These are phyloP conservation scores for Linnemannia zychae DNA, from an alignment of 192 early-diverging fungal genomes.

Conservation along the genomic window DNA sequence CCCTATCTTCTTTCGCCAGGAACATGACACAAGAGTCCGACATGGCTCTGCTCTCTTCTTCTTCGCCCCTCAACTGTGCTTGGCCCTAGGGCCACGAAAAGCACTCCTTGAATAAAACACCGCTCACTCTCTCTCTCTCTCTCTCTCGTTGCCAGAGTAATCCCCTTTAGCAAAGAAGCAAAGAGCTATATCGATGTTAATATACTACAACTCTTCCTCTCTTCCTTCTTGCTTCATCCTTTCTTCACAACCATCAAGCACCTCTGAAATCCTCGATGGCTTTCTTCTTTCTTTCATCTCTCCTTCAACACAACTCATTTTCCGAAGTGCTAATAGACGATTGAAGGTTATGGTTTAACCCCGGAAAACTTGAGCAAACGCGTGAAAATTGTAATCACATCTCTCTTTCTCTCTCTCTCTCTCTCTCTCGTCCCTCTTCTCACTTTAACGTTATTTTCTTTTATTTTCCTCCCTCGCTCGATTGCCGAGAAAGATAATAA, in stretches of 20 bases:
- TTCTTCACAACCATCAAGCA: too few relatives aligned
- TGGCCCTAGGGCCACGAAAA: slow-evolving; percentile 10
- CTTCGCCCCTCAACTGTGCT: slow-evolving; percentile 10
- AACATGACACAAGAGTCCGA: background rate
- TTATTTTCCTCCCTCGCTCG: too few relatives aligned
- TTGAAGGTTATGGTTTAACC: background rate
- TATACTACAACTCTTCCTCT: too few relatives aligned
- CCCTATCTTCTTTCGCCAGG: background rate
- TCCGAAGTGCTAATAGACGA: background rate
- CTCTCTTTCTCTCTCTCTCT: background rate
- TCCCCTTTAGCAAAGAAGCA: background rate
- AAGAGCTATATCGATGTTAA: background rate
- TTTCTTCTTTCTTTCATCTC: background rate
- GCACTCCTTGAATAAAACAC: background rate
- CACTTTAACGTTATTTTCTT: background rate
- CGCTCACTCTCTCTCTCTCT: too few relatives aligned
- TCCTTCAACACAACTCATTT: background rate
- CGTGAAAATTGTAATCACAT: background rate
- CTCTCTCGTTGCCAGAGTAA: background rate
- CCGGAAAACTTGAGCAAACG: slow-evolving; percentile 1
- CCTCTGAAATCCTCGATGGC: too few relatives aligned
- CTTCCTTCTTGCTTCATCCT: too few relatives aligned
- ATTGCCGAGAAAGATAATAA: background rate
- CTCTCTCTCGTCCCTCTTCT: background rate
- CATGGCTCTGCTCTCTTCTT: background rate